Evolutionary conservation across 148 eudicot genomes (phyloP), one percentile per base, ranked within the genome.

Genomic region (Fallopia convolvulus): DNA sequence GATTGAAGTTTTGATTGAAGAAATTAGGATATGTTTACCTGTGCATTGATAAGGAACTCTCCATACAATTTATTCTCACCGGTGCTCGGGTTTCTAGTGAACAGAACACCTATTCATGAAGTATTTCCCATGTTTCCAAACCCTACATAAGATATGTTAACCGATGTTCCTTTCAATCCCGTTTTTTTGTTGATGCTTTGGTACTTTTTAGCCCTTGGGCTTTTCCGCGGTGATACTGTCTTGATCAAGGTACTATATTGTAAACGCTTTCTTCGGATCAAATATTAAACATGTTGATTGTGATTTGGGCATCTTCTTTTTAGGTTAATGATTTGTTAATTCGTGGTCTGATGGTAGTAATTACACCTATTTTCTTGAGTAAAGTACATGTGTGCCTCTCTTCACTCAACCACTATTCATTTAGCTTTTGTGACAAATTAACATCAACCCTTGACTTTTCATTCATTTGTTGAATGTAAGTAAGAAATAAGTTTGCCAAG

Each of bases 81-180:
- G 1, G 98, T 96, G 82, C 98, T 96, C 10, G 99, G 99, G 78
- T 93, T 93, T 71, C 99, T 90, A 36, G 99, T 96, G 83, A 96
- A 96, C 36, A 96, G 92, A 75, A 96, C 99, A 40, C 99, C 99
- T 2, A 98, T 96, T 63, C 99, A 98, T 17, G 99, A 96, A 82
- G 99, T 93, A 82, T 93, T 80, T 65, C 99, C 99, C 99, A 96
- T 93, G 83, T 96, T 96, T 12, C 99, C 99, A 78, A 96, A 96
- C 99, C 99, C 93, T 96, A 55, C 88, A 86, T 77, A 93, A 98
- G 81, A n/a, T n/a, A 96, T 93, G 78, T 96, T 96, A 23, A 96
- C 99, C 14, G 99, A 98, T 55, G 99, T 96, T 13, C 99, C 99
- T 83, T 86, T 93, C 79, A 96, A 78, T 17, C 99, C 98, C 13